Conservation (phyloP, 2,329 filamentous ascomycete species). For the Orbilia ellipsospora region DNA sequence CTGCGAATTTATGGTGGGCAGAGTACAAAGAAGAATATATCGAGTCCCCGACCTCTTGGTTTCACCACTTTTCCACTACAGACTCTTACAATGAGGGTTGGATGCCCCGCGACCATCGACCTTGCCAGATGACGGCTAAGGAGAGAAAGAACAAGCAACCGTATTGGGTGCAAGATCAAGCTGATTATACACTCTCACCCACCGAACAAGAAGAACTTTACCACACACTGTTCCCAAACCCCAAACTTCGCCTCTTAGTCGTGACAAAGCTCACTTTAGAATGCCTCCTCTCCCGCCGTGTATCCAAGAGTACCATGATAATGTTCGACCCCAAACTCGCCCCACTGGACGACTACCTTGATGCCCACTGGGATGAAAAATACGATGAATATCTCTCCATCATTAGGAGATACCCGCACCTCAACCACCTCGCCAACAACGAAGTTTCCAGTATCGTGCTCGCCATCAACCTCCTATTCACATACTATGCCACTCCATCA, state of each 20-base stretch:
- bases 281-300: background rate
- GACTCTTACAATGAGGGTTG: constrained; percentile 24
- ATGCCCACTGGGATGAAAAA: constrained; percentile 30
- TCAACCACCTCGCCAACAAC: constrained; percentile 14
- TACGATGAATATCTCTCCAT: constrained; percentile 19
- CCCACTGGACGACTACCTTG: constrained; percentile 30
- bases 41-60: constrained; percentile 12
- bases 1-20: constrained; percentile 41
- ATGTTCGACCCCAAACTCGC: constrained; percentile 16
- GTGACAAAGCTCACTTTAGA: constrained; percentile 35
- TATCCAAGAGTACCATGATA: background rate
- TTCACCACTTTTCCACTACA: constrained; percentile 30
- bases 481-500: constrained; percentile 22
- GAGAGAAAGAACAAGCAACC: constrained; percentile 19
- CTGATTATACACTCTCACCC: constrained; percentile 12
- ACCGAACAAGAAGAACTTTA: constrained; percentile 45
- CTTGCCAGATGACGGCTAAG: constrained; percentile 25
- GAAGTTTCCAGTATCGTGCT: constrained; percentile 24
- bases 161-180: constrained; percentile 28
- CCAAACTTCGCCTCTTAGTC: constrained; percentile 26
- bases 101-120: constrained; percentile 20
- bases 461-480: constrained; percentile 35
- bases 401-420: constrained; percentile 16
- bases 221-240: constrained; percentile 34
- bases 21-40: constrained; percentile 47